Percentiles rank a stretch among this genome's conserved stretches.
Evolutionary conservation across 2,329 filamentous ascomycete genomes (phyloP).

Genomic region (Colletotrichum limetticola): DNA sequence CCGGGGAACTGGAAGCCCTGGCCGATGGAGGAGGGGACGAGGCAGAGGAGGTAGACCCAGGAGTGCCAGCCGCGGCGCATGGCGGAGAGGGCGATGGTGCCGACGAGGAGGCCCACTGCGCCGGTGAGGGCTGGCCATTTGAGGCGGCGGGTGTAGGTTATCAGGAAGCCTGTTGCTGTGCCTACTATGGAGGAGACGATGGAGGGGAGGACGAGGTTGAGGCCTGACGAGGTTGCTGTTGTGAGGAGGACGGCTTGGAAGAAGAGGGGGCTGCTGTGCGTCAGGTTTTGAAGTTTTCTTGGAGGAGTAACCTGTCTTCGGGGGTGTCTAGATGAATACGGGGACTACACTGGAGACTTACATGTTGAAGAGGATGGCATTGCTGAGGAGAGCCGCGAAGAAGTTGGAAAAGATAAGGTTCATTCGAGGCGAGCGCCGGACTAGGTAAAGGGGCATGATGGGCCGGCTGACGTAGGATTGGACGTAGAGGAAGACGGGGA

Average conservation of each 20-base stretch:
- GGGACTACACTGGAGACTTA: slow-evolving; percentile 40
- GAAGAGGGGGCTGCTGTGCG: slow-evolving; percentile 70
- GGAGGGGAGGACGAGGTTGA: slow-evolving; percentile 74
- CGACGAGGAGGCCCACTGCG: slow-evolving; percentile 57
- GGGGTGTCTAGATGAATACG: no score
- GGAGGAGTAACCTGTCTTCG: no score
- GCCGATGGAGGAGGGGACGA: slow-evolving; percentile 67
- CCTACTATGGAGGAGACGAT: slow-evolving; percentile 65
- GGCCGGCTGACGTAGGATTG: slow-evolving; percentile 63
- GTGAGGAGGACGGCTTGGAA: slow-evolving; percentile 81
- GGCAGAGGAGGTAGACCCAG: slow-evolving; percentile 64
- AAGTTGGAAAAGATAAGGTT: slow-evolving; percentile 69
- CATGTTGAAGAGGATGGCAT: slow-evolving; percentile 70
- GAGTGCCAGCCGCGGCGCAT: slow-evolving; percentile 63
- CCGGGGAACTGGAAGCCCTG: slow-evolving; percentile 74
- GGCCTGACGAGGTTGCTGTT: slow-evolving; percentile 76
- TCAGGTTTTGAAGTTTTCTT: neutral
- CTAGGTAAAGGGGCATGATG: slow-evolving; percentile 68
- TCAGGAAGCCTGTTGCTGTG: slow-evolving; percentile 69
- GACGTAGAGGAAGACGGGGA: slow-evolving; percentile 62
- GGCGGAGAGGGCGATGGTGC: slow-evolving; percentile 59
- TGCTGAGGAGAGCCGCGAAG: slow-evolving; percentile 61
- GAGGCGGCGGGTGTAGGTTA: slow-evolving; percentile 67
- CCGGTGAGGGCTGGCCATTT: slow-evolving; percentile 70
- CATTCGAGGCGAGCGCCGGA: slow-evolving; percentile 61